Percentiles rank a stretch among this genome's conserved stretches.
Evolutionary conservation across 2,329 filamentous ascomycete genomes (phyloP).

Genomic region (Rhynchosporium graminicola): DNA sequence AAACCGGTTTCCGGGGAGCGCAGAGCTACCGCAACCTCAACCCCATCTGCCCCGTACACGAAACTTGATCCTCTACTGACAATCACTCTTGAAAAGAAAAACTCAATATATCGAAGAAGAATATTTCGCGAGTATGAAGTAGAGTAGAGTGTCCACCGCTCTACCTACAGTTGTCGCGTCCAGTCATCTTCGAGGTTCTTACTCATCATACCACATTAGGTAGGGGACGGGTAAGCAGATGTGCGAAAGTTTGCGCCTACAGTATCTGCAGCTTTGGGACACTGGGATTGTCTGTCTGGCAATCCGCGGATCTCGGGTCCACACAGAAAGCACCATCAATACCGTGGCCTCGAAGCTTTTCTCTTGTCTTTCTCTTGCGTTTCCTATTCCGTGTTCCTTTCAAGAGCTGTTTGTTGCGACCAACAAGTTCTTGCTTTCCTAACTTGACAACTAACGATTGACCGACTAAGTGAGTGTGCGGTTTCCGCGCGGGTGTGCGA

Average conservation of each 20-base stretch:
- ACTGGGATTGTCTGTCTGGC: not conserved
- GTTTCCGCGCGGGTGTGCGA: not conserved
- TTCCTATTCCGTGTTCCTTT: not conserved
- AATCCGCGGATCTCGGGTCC: conserved; percentile 11
- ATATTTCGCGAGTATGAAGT: not conserved
- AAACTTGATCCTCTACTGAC: not conserved
- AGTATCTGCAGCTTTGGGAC: not conserved
- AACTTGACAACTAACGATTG: not conserved
- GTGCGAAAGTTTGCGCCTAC: conserved; percentile 7
- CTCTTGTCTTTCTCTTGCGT: not conserved
- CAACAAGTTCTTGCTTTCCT: conserved; percentile 6
- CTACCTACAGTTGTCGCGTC: not conserved
- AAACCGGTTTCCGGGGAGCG: not conserved
- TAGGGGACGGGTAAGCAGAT: conserved; percentile 7
- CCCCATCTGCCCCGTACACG: not conserved
- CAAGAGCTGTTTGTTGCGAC: not conserved
- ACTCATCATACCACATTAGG: conserved; percentile 11
- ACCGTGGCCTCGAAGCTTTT: conserved; percentile 1
- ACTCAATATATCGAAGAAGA: not conserved
- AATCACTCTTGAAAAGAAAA: not conserved
- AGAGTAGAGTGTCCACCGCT: not conserved
- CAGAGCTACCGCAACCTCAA: not conserved
- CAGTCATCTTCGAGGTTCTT: conserved; percentile 10
- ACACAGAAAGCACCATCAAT: conserved; percentile 3
- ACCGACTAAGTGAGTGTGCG: not conserved